Conservation (phyloP, 495 filamentous ascomycete species). For the Neurospora sp. region DNA sequence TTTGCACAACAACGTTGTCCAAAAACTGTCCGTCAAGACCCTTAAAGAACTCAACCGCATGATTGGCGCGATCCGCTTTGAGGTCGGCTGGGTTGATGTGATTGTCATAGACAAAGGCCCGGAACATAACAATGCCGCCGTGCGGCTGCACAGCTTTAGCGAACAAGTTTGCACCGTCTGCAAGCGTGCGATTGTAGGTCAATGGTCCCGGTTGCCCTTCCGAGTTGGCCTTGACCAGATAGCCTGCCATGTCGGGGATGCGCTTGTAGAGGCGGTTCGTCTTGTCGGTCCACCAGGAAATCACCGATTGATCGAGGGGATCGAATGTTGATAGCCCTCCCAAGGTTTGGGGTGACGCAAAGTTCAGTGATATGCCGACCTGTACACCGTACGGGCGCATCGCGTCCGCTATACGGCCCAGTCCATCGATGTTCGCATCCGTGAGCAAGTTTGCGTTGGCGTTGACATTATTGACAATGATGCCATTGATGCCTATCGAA, state of each 20-base stretch:
- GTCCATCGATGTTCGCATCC: constrained; percentile 46
- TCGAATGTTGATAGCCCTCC: constrained; percentile 54
- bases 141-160: constrained; percentile 49
- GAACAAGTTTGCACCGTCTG: constrained; percentile 62
- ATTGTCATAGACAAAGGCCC: constrained; percentile 63
- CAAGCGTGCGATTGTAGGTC: constrained; percentile 59
- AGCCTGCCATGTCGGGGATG: constrained; percentile 59
- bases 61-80: constrained; percentile 60
- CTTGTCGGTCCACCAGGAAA: constrained; percentile 51
- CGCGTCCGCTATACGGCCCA: constrained; percentile 51
- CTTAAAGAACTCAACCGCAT: constrained; percentile 58
- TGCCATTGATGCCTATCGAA: constrained; percentile 56
- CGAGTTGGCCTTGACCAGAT: constrained; percentile 64
- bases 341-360: constrained; percentile 50
- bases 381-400: constrained; percentile 59
- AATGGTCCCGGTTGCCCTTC: constrained; percentile 63
- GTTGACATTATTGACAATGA: constrained; percentile 67
- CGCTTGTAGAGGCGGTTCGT: constrained; percentile 47
- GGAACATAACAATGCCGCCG: constrained; percentile 62
- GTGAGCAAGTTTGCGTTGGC: constrained; percentile 50
- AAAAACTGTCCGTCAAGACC: constrained; percentile 55
- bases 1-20: constrained; percentile 61
- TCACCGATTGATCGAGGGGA: constrained; percentile 49
- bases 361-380: constrained; percentile 57
- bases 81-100: constrained; percentile 42